Evolutionary conservation across 2,329 filamentous ascomycete species (phyloP).

Genomic region (Pochonia chlamydosporia): DNA sequence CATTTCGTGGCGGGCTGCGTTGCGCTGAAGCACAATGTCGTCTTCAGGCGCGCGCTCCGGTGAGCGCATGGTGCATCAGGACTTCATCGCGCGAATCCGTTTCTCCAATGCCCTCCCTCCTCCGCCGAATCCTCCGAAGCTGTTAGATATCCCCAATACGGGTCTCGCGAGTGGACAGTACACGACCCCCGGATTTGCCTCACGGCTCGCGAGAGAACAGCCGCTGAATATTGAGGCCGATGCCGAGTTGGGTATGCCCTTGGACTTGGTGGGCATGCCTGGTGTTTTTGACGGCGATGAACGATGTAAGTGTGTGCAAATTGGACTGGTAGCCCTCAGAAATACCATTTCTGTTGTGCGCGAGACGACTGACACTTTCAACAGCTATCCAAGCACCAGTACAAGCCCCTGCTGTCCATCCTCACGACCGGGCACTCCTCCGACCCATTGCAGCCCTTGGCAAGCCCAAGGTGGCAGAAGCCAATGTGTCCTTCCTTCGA

Average conservation of each 20-base stretch:
- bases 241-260: slow-evolving; percentile 94
- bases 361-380: slow-evolving; percentile 5
- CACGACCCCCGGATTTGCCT: slow-evolving; percentile 84
- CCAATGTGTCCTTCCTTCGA: slow-evolving; percentile 86
- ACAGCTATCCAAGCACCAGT: slow-evolving; percentile 77
- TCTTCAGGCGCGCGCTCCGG: slow-evolving; percentile 34
- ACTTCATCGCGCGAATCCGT: slow-evolving; percentile 93
- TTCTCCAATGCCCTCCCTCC: slow-evolving; percentile 95
- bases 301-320: slow-evolving; percentile 56
- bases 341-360: not conserved
- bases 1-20: not conserved
- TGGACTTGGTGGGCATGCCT: slow-evolving; percentile 91
- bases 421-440: slow-evolving; percentile 78
- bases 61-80: slow-evolving; percentile 71
- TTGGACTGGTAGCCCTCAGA: not conserved
- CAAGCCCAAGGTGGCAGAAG: slow-evolving; percentile 70
- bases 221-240: slow-evolving; percentile 95
- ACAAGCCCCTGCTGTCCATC: slow-evolving; percentile 65
- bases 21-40: slow-evolving; percentile 20
- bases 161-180: slow-evolving; percentile 83
- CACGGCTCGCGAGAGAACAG: slow-evolving; percentile 82
- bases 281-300: slow-evolving; percentile 94
- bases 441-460: slow-evolving; percentile 78
- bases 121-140: slow-evolving; percentile 89
- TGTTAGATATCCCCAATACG: slow-evolving; percentile 93